Percentiles rank a stretch among this genome's conserved stretches.
These are phyloP conservation scores for Dissophora ornata DNA, from an alignment of 192 early-diverging fungal species.

Conservation along the genomic window DNA sequence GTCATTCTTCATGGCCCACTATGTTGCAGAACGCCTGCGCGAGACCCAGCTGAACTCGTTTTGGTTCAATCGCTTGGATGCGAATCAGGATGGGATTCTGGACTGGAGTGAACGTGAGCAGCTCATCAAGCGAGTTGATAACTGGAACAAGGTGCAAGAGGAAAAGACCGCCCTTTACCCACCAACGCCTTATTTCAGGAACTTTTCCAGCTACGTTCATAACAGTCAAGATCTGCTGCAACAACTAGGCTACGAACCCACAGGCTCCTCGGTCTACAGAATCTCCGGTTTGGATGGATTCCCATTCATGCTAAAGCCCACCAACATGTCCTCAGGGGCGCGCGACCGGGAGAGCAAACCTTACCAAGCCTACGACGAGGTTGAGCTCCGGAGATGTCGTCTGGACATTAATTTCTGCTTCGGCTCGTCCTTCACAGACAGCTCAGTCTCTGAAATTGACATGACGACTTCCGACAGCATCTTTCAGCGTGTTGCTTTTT, in stretches of 20 bases:
- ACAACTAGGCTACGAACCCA: background rate
- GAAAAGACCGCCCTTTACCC: background rate
- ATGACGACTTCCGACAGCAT: constrained; percentile 2
- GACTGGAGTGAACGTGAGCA: constrained; percentile 40
- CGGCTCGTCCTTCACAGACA: constrained; percentile 20
- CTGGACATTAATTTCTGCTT: constrained; percentile 34
- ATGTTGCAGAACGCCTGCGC: constrained; percentile 47
- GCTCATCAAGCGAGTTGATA: constrained; percentile 19
- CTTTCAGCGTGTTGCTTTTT: constrained; percentile 38
- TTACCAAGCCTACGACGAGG: background rate
- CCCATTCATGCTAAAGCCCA: constrained; percentile 24
- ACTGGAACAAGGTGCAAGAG: constrained; percentile 1
- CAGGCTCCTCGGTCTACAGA: constrained; percentile 14
- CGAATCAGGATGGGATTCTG: constrained; percentile 38
- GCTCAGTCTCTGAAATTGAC: background rate
- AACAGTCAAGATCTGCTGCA: background rate
- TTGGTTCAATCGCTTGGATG: constrained; percentile 46
- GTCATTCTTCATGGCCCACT: constrained; percentile 53
- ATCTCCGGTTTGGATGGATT: constrained; percentile 44
- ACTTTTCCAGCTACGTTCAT: constrained; percentile 1
- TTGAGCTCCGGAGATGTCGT: constrained; percentile 6
- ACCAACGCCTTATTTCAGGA: background rate
- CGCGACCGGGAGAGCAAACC: background rate
- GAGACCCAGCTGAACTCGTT: constrained; percentile 53
- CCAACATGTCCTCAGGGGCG: background rate